Base-by-base conservation (phyloP, 169 alveolate species). In the Cryptosporidium parvum region DNA sequence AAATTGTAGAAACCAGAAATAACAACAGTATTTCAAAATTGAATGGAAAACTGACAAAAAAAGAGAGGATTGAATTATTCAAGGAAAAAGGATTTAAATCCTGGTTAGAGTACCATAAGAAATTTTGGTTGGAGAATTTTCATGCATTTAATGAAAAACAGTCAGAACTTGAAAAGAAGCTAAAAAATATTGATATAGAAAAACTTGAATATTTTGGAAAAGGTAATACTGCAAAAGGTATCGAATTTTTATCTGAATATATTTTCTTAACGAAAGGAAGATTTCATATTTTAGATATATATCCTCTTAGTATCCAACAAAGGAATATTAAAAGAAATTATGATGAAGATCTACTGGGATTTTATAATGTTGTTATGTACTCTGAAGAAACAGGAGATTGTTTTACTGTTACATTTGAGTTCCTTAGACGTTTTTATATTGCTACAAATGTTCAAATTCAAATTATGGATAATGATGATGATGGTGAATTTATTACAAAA, bases 221-320 rank as follows among this genome's bases (percentile, higher is more conserved):
- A 33, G 86, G 86, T 21, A 21, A 42, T 31, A 33, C 7, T 4
- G 5, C 52, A 14, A 51, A 26, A 53, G 86, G 86, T 23, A n/a
- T 73, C n/a, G 70, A 56, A 31, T 37, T 65, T 39, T 14, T 80
- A 16, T 80, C 80, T 6, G 75, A 65, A 5, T 80, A 62, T 48
- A 31, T 21, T 21, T 80, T 80, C 39, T 33, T 80, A 62, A 62
- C 89, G 6, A 44, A 12, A n/a, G 75, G 80, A 0, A 61, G 7
- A 33, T 65, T 80, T 31, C 75, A 80, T 37, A 62, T 80, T 59
- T 48, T 80, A 53, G 89, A 80, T n/a, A 62, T 80, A 18, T 80
- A 61, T 31, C 89, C 89, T 39, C n/a, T 62, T 6, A 80, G 51
- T 3, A 1, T n/a, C 10, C 26, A 29, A 23, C 9, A n/a, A 21